phyloP scores from a whole-genome alignment of 768 basidiomycete genomes.

The Lyophyllum atratum region DNA sequence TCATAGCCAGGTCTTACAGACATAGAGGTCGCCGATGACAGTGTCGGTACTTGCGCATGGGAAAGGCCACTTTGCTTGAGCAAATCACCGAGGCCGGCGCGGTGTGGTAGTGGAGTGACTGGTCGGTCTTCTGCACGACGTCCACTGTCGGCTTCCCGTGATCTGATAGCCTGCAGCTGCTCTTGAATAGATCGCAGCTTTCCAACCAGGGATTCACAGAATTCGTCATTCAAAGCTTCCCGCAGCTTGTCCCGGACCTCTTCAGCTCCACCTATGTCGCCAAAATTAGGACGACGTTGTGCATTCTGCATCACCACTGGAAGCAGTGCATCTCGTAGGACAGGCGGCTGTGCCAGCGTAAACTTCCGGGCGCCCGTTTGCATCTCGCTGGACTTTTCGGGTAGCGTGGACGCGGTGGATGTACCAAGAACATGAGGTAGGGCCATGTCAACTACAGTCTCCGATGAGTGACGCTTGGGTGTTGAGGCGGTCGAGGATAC shows the following conservation, averaged over 20 bases:
- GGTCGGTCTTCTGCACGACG: background rate
- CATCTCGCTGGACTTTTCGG: background rate
- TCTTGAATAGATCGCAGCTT: slow-evolving; percentile 16
- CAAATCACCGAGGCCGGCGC: background rate
- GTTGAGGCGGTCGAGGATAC: background rate
- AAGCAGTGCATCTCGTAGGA: slow-evolving; percentile 13
- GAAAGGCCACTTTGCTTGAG: background rate
- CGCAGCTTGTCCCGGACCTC: slow-evolving; percentile 13
- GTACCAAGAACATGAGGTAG: background rate
- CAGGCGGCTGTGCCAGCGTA: background rate
- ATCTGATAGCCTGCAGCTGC: slow-evolving; percentile 7
- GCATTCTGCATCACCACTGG: slow-evolving; percentile 19
- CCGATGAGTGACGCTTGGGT: background rate
- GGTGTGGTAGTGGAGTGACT: background rate
- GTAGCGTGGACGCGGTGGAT: background rate
- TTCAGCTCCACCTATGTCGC: background rate
- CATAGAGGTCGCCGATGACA: background rate
- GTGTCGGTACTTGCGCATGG: background rate
- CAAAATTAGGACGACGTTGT: slow-evolving; percentile 11
- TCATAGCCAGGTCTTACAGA: background rate
- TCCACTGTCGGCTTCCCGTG: background rate
- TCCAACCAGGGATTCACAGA: slow-evolving; percentile 23
- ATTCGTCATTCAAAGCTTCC: slow-evolving; percentile 26
- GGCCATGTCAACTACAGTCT: background rate
- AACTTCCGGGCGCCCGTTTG: background rate